phyloP scores from a whole-genome alignment of 2,329 filamentous ascomycete species.

The Botrytis galanthina region DNA sequence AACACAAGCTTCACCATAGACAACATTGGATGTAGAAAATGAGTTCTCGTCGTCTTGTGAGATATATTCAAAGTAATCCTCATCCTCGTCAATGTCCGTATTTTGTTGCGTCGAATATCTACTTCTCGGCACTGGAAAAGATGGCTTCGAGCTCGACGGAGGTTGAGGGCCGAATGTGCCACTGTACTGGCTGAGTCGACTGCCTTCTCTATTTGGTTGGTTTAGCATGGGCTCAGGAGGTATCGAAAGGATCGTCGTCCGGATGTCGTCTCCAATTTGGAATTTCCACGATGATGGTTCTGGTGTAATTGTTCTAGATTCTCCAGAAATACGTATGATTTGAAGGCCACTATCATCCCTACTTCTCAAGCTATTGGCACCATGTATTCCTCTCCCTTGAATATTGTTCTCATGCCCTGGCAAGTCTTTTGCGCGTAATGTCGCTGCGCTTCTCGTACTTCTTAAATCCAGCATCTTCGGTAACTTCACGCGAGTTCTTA shows the following conservation, averaged over 20 bases:
- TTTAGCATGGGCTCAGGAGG: conserved; percentile 13
- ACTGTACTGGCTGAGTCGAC: conserved; percentile 5
- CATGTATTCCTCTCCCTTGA: background rate
- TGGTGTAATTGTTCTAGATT: conserved; percentile 5
- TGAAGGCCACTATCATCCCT: background rate
- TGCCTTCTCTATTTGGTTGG: background rate
- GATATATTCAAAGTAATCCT: conserved; percentile 21
- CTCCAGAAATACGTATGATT: conserved; percentile 10
- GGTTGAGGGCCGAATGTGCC: conserved; percentile 19
- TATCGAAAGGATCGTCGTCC: conserved; percentile 28
- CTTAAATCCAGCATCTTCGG: conserved; percentile 1
- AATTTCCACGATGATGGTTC: background rate
- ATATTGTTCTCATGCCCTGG: background rate
- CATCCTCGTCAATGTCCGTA: conserved; percentile 20
- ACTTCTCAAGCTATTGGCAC: background rate
- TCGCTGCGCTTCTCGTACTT: conserved; percentile 1
- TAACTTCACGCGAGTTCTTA: background rate
- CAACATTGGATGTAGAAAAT: conserved; percentile 25
- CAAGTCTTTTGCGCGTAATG: background rate
- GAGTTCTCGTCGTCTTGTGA: conserved; percentile 20
- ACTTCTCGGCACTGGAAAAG: conserved; percentile 4
- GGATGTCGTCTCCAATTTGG: conserved; percentile 24
- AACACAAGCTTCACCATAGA: conserved; percentile 35
- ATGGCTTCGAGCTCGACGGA: background rate
- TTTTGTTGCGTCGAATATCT: conserved; percentile 4